A percentile compares a stretch with the other conserved stretches of the same genome.
Conservation (phyloP, 192 early-diverging fungal species). For the Backusella australiensis region DNA sequence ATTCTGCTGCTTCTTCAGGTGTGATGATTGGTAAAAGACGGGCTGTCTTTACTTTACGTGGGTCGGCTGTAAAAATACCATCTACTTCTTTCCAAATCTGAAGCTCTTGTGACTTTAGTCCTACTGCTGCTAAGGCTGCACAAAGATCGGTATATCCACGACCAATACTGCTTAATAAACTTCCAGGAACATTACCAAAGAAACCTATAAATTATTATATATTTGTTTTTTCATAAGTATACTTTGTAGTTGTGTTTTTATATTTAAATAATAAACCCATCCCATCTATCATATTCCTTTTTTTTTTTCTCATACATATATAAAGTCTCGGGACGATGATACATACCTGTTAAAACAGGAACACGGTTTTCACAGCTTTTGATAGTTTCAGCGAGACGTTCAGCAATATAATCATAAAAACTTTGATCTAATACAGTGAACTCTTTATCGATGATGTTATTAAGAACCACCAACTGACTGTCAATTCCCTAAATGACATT, state of each 20-base stretch:
- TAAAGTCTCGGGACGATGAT: not conserved
- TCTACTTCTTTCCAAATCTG: constrained; percentile 99
- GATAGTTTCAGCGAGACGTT: constrained; percentile 51
- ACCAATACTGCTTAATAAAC: constrained; percentile 81
- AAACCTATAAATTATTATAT: constrained; percentile 48
- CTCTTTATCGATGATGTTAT: constrained; percentile 66
- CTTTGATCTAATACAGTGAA: constrained; percentile 79
- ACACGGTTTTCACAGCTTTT: constrained; percentile 51
- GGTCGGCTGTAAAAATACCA: constrained; percentile 94
- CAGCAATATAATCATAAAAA: constrained; percentile 82
- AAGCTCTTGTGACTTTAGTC: constrained; percentile 72
- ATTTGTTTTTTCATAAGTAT: not conserved
- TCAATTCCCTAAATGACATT: constrained; percentile 59
- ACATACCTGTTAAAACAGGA: constrained; percentile 69
- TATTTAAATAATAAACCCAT: not conserved
- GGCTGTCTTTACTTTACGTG: constrained; percentile 82
- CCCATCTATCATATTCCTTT: not conserved
- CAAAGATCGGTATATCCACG: constrained; percentile 94
- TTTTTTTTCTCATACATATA: not conserved
- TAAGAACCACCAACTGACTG: constrained; percentile 77
- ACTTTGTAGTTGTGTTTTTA: not conserved
- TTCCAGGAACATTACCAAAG: constrained; percentile 89
- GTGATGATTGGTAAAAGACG: constrained; percentile 77
- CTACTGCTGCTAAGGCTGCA: constrained; percentile 86
- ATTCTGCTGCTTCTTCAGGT: constrained; percentile 90